phyloP scores from a whole-genome alignment of 805 yeast genomes.

The Candida railenensis region DNA sequence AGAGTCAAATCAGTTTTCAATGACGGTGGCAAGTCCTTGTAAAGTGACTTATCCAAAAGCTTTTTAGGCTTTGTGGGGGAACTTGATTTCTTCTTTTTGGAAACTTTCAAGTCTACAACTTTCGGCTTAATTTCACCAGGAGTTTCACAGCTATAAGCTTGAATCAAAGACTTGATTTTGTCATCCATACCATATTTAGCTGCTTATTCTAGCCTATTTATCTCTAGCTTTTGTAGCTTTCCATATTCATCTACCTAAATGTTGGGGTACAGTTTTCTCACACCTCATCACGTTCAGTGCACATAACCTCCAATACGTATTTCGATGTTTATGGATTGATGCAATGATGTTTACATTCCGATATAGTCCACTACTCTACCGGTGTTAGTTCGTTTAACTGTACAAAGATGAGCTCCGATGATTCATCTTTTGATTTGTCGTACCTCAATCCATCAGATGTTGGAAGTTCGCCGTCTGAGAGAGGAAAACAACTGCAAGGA shows the following conservation, averaged over 20 bases:
- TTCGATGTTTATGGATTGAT: too few relatives aligned
- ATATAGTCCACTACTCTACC: too few relatives aligned
- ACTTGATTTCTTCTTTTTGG: conserved; percentile 5
- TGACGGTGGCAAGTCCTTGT: conserved; percentile 34
- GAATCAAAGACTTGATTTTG: conserved; percentile 14
- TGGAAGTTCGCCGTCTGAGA: not conserved
- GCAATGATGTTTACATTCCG: too few relatives aligned
- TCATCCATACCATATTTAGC: not conserved
- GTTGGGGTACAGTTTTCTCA: too few relatives aligned
- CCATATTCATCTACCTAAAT: too few relatives aligned
- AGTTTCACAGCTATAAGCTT: conserved; percentile 15
- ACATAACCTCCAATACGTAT: too few relatives aligned
- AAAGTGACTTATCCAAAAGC: conserved; percentile 2
- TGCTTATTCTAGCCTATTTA: too few relatives aligned
- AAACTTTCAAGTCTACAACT: not conserved
- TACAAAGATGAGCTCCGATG: conserved; percentile 1
- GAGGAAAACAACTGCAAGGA: not conserved
- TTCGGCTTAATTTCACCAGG: not conserved
- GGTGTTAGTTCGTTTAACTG: too few relatives aligned
- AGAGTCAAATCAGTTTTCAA: conserved; percentile 25
- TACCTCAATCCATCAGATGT: conserved; percentile 9
- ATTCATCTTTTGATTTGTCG: conserved; percentile 11
- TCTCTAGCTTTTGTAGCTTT: too few relatives aligned
- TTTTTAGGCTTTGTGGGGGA: conserved; percentile 2
- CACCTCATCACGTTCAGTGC: too few relatives aligned